Base-by-base conservation (phyloP, 495 filamentous ascomycete genomes). In the Choiromyces venosus region DNA sequence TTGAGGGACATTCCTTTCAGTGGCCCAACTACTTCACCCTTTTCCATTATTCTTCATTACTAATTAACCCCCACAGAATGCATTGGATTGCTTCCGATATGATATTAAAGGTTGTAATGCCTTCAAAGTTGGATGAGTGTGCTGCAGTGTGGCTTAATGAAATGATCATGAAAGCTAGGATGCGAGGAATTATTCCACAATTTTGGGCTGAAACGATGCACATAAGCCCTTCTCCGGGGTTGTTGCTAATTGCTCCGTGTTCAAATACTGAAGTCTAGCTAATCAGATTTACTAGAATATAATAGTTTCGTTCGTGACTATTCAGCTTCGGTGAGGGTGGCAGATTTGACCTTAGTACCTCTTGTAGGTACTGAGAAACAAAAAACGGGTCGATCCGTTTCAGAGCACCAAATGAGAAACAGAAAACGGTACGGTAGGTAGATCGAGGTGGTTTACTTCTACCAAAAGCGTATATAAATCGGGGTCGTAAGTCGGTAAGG, bases 331-430 rank as follows among this genome's bases (percentile, higher is more conserved):
- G 7, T 18, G 10, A 44, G 21, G 18, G 40, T 19, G 18, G 40
- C 40, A 12, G 40, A 44, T 5, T 19, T 44, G 16, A 44, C 40
- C 0, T 44, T 44, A 0, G 18, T 44, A 0, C 40, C 40, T 5
- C 18, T 44, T 0, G 1, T 44, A 16, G 16, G 4, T 19, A 18
- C 1, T 12, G 40, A 44, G n/a, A n/a, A n/a, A n/a, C n/a, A n/a
- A n/a, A n/a, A n/a, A n/a, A n/a, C n/a, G n/a, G n/a, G n/a, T n/a
- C n/a, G 67, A 82, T 84, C 8, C 84, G 83, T 83, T 84, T 82
- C 3, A 83, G 83, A 9, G 84, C 83, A 10, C 83, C 84, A 68
- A 84, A 82, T 70, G n/a, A n/a, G n/a, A n/a, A n/a, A n/a, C n/a
- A n/a, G n/a, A n/a, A n/a, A n/a, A n/a, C n/a, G n/a, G n/a, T n/a